Evolutionary conservation across 2,329 filamentous ascomycete genomes (phyloP), one percentile per base, ranked within the genome.

Genomic region (Aspergillus transmontanensis): DNA sequence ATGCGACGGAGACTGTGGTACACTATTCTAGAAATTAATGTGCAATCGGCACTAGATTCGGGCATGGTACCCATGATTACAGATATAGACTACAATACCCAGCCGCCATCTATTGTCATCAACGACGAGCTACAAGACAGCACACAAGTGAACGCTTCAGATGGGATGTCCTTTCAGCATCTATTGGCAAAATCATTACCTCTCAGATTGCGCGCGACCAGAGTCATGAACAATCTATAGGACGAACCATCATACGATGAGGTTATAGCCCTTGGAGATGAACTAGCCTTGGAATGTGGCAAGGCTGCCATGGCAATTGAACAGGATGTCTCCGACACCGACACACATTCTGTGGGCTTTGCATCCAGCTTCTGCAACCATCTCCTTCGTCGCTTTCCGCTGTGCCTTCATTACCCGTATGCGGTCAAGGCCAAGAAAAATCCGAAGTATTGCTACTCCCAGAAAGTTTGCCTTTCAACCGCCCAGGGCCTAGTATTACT

Each of bases 1-100:
- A 57, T 76, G 1, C 69, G 76, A 21, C 63, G 76, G 51, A 63
- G 73, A 28, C 64, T 79, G 4, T 78, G 76, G 76, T 72, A 71
- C 34, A 78, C 75, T 0, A 71, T 79, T n/a, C 43, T 78, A 4
- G 76, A 79, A 58, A 62, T 79, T 30, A 65, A 65, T 28, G 46
- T 75, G 0, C 76, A 79, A 48, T 65, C 75, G 0, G 67, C 71
- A 14, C 57, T 78, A 16, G 74, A 75, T 53, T 69, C 74, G 1
- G 75, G 68, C 0, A 70, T 74, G 66, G 60, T 68, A 1, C 75
- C 75, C 1, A 68, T 70, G 30, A 70, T 78, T 19, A 69, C 72
- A 7, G 43, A 60, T 5, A 66, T 66, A 1, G 75, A 79, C n/a
- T 79, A 72, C 58, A 75, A 75, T 58, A 78, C 73, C 3, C 60